A percentile compares a stretch with the other conserved stretches of the same genome.
phyloP scores from a whole-genome alignment of 1,139 yeast species.

The Yamadazyma diospyri region DNA sequence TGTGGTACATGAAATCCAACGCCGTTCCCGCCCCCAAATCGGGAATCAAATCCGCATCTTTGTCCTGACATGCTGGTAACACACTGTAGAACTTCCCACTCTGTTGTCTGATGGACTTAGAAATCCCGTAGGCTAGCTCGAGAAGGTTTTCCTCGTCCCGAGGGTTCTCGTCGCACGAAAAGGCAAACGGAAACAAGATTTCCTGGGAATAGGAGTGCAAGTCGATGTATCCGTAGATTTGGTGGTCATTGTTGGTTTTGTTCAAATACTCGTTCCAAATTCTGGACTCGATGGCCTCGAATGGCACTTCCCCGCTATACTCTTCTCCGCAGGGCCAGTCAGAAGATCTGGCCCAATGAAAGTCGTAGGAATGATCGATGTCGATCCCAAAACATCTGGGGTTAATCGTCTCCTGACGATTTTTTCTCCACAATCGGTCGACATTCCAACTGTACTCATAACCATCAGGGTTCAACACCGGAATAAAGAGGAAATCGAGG shows the following conservation, averaged over 20 bases:
- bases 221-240: constrained; percentile 73
- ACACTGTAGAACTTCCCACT: constrained; percentile 67
- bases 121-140: constrained; percentile 77
- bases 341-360: constrained; percentile 62
- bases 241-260: constrained; percentile 54
- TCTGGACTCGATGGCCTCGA: constrained; percentile 72
- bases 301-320: constrained; percentile 72
- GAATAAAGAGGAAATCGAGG: constrained; percentile 72
- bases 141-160: constrained; percentile 77
- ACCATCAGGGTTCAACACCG: constrained; percentile 89
- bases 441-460: constrained; percentile 76
- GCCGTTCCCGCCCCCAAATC: constrained; percentile 80
- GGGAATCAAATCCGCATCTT: constrained; percentile 66
- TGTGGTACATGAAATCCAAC: constrained; percentile 80
- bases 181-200: constrained; percentile 78
- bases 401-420: constrained; percentile 69
- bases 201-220: constrained; percentile 85
- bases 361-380: constrained; percentile 80
- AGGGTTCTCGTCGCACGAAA: constrained; percentile 68
- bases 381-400: constrained; percentile 79
- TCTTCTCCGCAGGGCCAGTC: constrained; percentile 81
- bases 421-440: constrained; percentile 87
- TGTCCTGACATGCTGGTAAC: constrained; percentile 74
- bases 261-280: constrained; percentile 65
- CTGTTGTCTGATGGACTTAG: constrained; percentile 64